These are phyloP conservation scores for Coemansia nantahalensis DNA, from an alignment of 192 early-diverging fungal genomes.

Conservation along the genomic window DNA sequence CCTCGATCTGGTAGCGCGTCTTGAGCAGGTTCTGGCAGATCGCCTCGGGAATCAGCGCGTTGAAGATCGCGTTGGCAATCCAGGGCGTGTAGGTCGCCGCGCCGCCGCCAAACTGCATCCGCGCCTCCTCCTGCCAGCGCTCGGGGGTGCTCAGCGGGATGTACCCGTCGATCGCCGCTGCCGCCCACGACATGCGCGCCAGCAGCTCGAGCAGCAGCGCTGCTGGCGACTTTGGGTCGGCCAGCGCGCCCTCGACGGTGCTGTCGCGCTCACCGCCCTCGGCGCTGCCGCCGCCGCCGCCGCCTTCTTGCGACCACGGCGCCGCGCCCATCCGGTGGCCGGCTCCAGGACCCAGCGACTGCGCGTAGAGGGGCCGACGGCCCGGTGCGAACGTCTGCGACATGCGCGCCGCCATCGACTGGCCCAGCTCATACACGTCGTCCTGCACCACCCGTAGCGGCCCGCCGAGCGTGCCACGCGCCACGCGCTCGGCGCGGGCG, in stretches of 20 bases:
- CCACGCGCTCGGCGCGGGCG: constrained; percentile 43
- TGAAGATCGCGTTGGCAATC: constrained; percentile 62
- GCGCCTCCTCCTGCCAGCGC: constrained; percentile 86
- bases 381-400: constrained; percentile 31
- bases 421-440: constrained; percentile 40
- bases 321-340: constrained; percentile 13
- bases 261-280: background rate
- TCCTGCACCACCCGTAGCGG: constrained; percentile 27
- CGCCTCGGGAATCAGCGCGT: constrained; percentile 73
- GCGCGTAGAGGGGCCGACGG: constrained; percentile 35
- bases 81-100: constrained; percentile 60
- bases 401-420: constrained; percentile 31
- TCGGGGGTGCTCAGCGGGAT: constrained; percentile 67
- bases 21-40: constrained; percentile 56
- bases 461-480: constrained; percentile 24
- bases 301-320: constrained; percentile 12
- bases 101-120: constrained; percentile 69
- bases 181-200: constrained; percentile 26
- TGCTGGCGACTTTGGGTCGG: constrained; percentile 10
- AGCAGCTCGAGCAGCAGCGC: constrained; percentile 30
- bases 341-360: constrained; percentile 21
- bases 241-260: constrained; percentile 18
- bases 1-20: constrained; percentile 43
- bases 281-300: background rate
- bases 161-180: constrained; percentile 65